Evolutionary conservation across 139 green algal species (phyloP).

Genomic region (Volvox africanus): DNA sequence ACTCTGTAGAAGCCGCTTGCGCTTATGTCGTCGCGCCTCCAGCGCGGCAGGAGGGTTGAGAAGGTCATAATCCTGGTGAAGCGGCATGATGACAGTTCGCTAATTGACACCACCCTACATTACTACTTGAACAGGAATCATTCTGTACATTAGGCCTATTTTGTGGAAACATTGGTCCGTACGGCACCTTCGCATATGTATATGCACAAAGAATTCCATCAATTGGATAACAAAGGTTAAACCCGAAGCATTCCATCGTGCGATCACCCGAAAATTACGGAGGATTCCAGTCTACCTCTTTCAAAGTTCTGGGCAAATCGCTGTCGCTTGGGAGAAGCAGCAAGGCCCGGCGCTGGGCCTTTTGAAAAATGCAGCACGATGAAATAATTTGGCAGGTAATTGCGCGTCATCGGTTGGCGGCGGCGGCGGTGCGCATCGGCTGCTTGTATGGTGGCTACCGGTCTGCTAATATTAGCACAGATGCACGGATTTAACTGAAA

Average conservation of each 20-base stretch:
- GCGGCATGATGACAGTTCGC: not conserved
- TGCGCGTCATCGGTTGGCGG: not conserved
- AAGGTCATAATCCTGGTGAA: slow-evolving; percentile 90
- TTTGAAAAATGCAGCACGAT: slow-evolving; percentile 53
- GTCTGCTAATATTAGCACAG: not conserved
- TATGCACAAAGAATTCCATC: too few relatives aligned
- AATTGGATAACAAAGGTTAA: too few relatives aligned
- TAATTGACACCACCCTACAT: too few relatives aligned
- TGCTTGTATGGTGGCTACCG: not conserved
- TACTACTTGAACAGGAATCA: too few relatives aligned
- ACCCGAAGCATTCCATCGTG: too few relatives aligned
- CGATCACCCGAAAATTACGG: too few relatives aligned
- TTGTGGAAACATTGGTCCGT: too few relatives aligned
- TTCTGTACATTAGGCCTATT: too few relatives aligned
- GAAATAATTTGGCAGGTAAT: slow-evolving; percentile 57
- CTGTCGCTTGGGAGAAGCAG: not conserved
- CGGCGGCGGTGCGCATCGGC: not conserved
- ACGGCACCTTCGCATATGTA: too few relatives aligned
- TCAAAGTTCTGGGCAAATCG: too few relatives aligned
- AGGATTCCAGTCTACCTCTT: too few relatives aligned
- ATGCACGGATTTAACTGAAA: too few relatives aligned
- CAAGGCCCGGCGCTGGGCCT: not conserved
- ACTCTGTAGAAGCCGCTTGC: slow-evolving; percentile 84
- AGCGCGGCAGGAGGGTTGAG: slow-evolving; percentile 95
- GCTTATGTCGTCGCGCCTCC: slow-evolving; percentile 96